These are phyloP conservation scores for Bromus sterilis DNA, from an alignment of 176 grass and related monocot genomes.

Conservation along the genomic window DNA sequence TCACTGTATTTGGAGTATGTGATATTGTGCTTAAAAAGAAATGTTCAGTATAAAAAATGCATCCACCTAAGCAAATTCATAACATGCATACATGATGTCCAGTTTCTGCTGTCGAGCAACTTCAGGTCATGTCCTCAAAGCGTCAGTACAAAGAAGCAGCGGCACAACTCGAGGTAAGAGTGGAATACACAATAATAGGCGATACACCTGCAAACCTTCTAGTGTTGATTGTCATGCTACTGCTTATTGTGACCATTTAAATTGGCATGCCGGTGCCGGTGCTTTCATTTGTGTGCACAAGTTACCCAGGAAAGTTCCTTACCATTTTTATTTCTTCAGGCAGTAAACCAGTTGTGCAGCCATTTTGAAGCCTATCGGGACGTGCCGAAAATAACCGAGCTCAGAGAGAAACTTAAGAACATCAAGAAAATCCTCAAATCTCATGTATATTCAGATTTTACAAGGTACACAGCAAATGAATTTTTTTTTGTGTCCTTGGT, in stretches of 20 bases:
- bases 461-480: slow-evolving; percentile 53
- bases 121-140: slow-evolving; percentile 99
- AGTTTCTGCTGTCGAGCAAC: slow-evolving; percentile 97
- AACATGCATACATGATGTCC: slow-evolving; percentile 4
- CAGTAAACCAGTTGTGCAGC: slow-evolving; percentile 94
- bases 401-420: slow-evolving; percentile 98
- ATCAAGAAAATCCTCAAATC: slow-evolving; percentile 99
- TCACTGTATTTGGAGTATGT: neutral
- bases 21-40: neutral
- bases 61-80: slow-evolving; percentile 1
- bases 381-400: slow-evolving; percentile 96
- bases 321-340: slow-evolving; percentile 44
- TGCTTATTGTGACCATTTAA: neutral
- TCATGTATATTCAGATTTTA: slow-evolving; percentile 98
- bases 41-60: neutral
- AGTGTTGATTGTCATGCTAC: neutral
- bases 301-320: neutral
- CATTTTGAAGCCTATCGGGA: slow-evolving; percentile 99
- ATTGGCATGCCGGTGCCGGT: neutral
- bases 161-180: slow-evolving; percentile 83
- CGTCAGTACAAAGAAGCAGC: slow-evolving; percentile 96
- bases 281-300: neutral
- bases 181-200: slow-evolving; percentile 2
- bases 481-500: neutral
- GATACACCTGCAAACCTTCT: neutral